Evolutionary conservation across 352 stramenopile genomes (phyloP).

Genomic region (Phytophthora colocasiae): DNA sequence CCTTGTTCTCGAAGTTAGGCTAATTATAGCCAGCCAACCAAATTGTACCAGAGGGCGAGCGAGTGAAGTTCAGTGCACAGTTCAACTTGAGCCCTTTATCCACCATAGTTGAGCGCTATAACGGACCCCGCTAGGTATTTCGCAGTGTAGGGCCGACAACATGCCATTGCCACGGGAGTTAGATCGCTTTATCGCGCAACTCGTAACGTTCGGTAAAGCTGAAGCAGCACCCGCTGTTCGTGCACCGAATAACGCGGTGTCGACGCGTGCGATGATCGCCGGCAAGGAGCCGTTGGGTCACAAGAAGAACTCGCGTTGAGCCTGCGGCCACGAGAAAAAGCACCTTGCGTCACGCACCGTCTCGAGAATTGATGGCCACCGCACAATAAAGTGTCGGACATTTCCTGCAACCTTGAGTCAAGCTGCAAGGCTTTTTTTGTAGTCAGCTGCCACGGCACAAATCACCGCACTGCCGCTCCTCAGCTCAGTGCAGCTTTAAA

Average conservation of each 20-base stretch:
- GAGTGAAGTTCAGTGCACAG: slow-evolving; percentile 16
- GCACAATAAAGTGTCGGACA: not conserved
- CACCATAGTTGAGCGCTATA: slow-evolving; percentile 5
- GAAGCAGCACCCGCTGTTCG: slow-evolving; percentile 10
- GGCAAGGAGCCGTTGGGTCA: slow-evolving; percentile 21
- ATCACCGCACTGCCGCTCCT: slow-evolving; percentile 12
- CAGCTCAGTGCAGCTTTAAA: slow-evolving; percentile 1
- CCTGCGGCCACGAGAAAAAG: slow-evolving; percentile 24
- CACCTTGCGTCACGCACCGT: slow-evolving; percentile 2
- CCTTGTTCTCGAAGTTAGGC: slow-evolving; percentile 41
- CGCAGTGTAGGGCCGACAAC: too few relatives aligned
- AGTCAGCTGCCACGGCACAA: slow-evolving; percentile 15
- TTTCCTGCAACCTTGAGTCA: not conserved
- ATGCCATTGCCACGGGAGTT: too few relatives aligned
- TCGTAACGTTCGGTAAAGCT: slow-evolving; percentile 14
- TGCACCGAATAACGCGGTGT: slow-evolving; percentile 6
- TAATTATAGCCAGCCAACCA: slow-evolving; percentile 36
- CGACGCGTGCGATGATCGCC: slow-evolving; percentile 4
- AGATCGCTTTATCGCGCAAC: not conserved
- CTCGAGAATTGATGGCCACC: slow-evolving; percentile 12
- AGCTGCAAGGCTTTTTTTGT: too few relatives aligned
- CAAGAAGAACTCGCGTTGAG: not conserved
- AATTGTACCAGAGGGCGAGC: not conserved
- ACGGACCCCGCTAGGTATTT: too few relatives aligned
- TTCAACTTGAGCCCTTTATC: slow-evolving; percentile 21